phyloP scores from a whole-genome alignment of 106 monocot genomes.

The Dendrobium chrysotoxum region DNA sequence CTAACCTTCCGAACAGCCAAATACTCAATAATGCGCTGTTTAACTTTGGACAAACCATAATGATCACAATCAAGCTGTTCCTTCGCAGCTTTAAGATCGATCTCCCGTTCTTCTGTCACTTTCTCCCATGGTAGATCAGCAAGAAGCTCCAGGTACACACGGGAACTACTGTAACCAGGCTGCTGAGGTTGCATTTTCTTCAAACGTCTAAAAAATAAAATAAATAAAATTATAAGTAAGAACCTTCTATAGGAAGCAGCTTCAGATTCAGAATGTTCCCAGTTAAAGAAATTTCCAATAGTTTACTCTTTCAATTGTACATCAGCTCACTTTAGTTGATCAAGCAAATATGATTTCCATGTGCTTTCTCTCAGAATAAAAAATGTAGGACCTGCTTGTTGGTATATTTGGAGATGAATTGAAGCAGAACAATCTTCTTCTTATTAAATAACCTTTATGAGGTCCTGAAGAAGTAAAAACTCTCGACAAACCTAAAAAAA shows the following conservation, averaged over 20 bases:
- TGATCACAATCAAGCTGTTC: conserved; percentile 90
- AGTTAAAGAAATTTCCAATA: neutral
- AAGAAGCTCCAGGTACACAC: conserved; percentile 81
- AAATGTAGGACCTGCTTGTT: neutral
- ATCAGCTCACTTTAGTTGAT: neutral
- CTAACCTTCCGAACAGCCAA: conserved; percentile 93
- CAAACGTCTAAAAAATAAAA: conserved; percentile 50
- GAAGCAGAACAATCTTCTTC: neutral
- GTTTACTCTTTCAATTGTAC: neutral
- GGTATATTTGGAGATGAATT: neutral
- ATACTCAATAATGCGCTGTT: conserved; percentile 98
- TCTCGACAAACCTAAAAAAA: neutral
- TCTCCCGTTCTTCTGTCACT: conserved; percentile 80
- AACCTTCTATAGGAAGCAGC: neutral
- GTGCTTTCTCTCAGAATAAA: neutral
- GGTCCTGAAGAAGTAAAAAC: neutral
- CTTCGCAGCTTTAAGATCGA: conserved; percentile 83
- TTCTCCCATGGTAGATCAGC: conserved; percentile 99
- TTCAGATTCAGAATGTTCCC: neutral
- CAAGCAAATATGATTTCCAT: neutral
- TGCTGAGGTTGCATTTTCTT: conserved; percentile 99
- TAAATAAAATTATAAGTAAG: neutral
- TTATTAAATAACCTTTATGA: neutral
- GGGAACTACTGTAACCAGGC: conserved; percentile 96
- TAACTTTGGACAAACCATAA: conserved; percentile 88